Evolutionary conservation across 441 rosid species (phyloP), one percentile per base, ranked within the genome.

Genomic region (Biscutella laevigata): DNA sequence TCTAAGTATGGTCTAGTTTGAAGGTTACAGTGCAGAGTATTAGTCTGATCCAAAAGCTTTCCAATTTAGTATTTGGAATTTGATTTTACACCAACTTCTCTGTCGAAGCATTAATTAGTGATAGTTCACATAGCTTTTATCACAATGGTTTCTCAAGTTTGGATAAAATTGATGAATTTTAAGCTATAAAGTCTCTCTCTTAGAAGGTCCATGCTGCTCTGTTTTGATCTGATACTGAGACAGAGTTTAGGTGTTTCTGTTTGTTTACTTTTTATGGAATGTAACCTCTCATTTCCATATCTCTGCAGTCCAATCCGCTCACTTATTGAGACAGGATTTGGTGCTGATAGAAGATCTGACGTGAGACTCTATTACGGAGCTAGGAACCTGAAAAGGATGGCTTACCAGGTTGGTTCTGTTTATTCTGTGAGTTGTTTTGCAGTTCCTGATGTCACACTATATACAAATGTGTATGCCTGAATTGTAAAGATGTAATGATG

Each of bases 311-410:
- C 99, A 51, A 79, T 92, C 57, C 79, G 99, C 46, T 86, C 95
- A 28, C 78, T 88, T 19, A 84, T 92, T 13, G 99, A 92, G 69
- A 69, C 95, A 11, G 97, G 97, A 57, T 88, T 92, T 54, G 67
- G 74, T 51, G 92, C 90, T n/a, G 63, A 71, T 52, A 76, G 71
- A 71, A 77, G 99, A 72, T 71, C 80, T 1, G 92, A 88, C 39
- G 96, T 86, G 15, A 84, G 97, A 71, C 79, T 92, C 21, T 92
- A 86, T 66, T 92, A 92, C 53, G 97, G 97, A 10, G 97, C 92
- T 36, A 77, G 96, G 75, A 88, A 82, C 73, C 86, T 88, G 17
- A 71, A 55, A 68, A 84, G 95, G 66, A 88, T 92, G 97, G 99
- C 99, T 61, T 92, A 92, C 64, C 95, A 86, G 95, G 96, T 92